Base-by-base conservation (phyloP, 1,139 yeast genomes). In the Taiozyma sp. region DNA sequence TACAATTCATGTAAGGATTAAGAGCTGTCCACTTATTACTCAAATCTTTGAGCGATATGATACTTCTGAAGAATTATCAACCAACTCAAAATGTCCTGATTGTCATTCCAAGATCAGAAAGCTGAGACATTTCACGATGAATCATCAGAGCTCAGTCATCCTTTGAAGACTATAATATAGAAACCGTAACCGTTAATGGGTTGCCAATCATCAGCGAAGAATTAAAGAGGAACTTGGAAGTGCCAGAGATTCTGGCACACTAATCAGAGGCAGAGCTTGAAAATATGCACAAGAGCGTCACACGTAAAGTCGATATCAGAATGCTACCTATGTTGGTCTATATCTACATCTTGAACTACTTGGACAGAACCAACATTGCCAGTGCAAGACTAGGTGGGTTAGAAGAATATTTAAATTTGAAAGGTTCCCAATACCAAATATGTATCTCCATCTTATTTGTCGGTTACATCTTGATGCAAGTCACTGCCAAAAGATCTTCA, bases 291-390 rank as follows among this genome's bases (percentile, higher is more conserved):
- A 14, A 32, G 22, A 44, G 29, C 23, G 30, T 16, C 10, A 44
- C 41, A 22, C 16, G 59, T 8, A 81, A 79, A 57, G 68, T 81
- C 47, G 88, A 83, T 59, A 36, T 75, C 13, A 67, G 83, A 53
- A 70, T 83, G 50, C 65, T 83, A 59, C 87, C 87, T 8, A 74
- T 77, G 73, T 68, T 82, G 46, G 76, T 79, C 48, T 66, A 76
- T 57, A 76, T 83, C 61, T 83, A 81, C 61, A 76, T 83, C 56
- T 71, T 83, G 59, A 80, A 80, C 64, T 81, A 80, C 61, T 67
- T 83, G 57, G 88, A 83, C 64, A 68, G 87, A 60, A 79, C 79
- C 61, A 81, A 80, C 60, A 78, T 83, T 56, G 85, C 84, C 10
- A 72, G 79, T 51, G 87, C 87, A 1, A 73, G 83, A 59, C 67